Base-by-base conservation (phyloP, 2,329 filamentous ascomycete genomes). In the Exophiala oligosperma region DNA sequence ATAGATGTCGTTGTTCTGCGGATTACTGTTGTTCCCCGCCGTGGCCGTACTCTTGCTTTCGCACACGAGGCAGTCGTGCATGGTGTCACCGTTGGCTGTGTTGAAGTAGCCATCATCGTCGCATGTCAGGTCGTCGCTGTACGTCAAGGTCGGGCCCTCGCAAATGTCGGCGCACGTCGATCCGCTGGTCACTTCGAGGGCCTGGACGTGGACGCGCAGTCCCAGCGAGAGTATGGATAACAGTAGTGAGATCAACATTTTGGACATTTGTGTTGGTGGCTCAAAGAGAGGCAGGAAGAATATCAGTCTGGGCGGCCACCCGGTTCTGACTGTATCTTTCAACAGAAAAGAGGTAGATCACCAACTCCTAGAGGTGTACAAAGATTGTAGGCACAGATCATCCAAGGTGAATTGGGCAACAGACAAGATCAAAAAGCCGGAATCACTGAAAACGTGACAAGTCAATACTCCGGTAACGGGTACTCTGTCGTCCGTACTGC, bases 1-100 rank as follows among this genome's bases (percentile, higher is more conserved):
- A 43, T 52, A 56, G 12, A 56, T 50, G 24, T 56, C 54, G 38
- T 51, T 56, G 48, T 51, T 56, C 6, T 56, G 54, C 4, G 54
- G 54, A 14, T 47, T 56, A 38, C 37, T 37, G 24, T 32, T 24
- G 37, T 56, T 26, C 3, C 54, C 54, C n/a, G 24, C 51, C 26
- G 51, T 37, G n/a, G 54, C 54, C 6, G 47, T 29, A 44, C 54
- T 56, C 38, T 38, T 51, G 40, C 46, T 56, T 26, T 56, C 54
- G 38, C 54, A 56, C 2, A 44, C 38, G 3, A 56, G 54, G 21
- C 54, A 56, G 28, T 50, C 40, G 17, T 32, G 54, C 21, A 56
- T 50, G 3, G 26, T 41, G 14, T 46, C 38, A 14, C 54, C 54
- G 14, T 43, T 38, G n/a, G 47, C 38, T n/a, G 54, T 48, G 23